These are phyloP conservation scores for Xylariaceae sp. DNA, from an alignment of 2,329 filamentous ascomycete species.

Conservation along the genomic window DNA sequence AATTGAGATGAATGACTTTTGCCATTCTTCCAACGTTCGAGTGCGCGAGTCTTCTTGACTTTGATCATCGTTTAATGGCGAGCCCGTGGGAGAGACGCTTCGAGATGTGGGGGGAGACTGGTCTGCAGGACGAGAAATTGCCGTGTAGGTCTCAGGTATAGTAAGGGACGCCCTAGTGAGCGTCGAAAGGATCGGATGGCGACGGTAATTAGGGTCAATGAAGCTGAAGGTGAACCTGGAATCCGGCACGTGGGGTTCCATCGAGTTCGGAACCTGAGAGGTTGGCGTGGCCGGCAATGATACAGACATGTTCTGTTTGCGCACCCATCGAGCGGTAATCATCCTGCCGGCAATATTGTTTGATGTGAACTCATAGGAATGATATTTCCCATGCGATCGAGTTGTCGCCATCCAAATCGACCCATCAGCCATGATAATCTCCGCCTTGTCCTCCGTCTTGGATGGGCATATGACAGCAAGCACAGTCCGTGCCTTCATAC, in stretches of 20 bases:
- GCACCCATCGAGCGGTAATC: conserved; percentile 65
- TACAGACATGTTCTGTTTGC: conserved; percentile 35
- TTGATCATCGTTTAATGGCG: conserved; percentile 14
- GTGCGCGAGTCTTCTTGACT: conserved; percentile 31
- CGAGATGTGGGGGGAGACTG: conserved; percentile 43
- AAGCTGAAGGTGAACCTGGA: conserved; percentile 71
- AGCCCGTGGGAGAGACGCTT: conserved; percentile 22
- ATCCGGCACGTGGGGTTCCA: conserved; percentile 34
- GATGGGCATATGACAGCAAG: conserved; percentile 65
- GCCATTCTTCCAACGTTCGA: conserved; percentile 38
- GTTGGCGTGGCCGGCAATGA: conserved; percentile 26
- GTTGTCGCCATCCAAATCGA: conserved; percentile 52
- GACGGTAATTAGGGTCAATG: conserved; percentile 61
- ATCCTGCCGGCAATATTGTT: conserved; percentile 53
- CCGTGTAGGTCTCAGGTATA: conserved; percentile 62
- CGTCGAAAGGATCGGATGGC: conserved; percentile 69
- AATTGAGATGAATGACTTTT: conserved; percentile 46
- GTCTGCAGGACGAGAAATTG: conserved; percentile 46
- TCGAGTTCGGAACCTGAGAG: conserved; percentile 20
- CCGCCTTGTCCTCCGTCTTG: conserved; percentile 50
- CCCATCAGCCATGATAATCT: conserved; percentile 63
- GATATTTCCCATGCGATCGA: conserved; percentile 41
- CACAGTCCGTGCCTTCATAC: conserved; percentile 43
- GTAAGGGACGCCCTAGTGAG: conserved; percentile 60
- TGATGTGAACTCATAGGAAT: conserved; percentile 59